Percentiles rank a stretch among this genome's conserved stretches.
Conservation (phyloP, 306 rosid genomes). For the Astragalus glycyphyllos region DNA sequence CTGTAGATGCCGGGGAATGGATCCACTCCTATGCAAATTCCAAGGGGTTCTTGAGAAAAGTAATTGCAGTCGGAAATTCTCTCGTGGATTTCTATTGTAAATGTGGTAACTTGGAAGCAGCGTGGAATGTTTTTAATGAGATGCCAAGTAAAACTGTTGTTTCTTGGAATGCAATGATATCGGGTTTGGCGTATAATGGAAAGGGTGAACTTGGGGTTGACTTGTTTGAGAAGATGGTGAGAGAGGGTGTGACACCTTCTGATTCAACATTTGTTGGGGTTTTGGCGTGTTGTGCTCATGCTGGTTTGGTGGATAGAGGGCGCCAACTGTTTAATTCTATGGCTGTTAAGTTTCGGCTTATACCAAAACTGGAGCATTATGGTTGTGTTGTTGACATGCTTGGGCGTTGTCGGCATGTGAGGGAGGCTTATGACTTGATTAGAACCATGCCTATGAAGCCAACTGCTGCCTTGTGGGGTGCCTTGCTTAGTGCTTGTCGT, state of each 20-base stretch:
- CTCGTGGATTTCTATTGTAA: slow-evolving; percentile 77
- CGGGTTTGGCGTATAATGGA: slow-evolving; percentile 81
- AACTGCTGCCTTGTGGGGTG: slow-evolving; percentile 83
- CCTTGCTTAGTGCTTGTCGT: slow-evolving; percentile 83
- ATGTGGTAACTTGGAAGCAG: slow-evolving; percentile 64
- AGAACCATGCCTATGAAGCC: slow-evolving; percentile 72
- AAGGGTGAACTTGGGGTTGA: slow-evolving; percentile 68
- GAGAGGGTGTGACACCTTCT: slow-evolving; percentile 54
- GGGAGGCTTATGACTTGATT: slow-evolving; percentile 72
- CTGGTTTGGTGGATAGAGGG: slow-evolving; percentile 74
- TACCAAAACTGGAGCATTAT: slow-evolving; percentile 77
- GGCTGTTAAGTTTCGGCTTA: slow-evolving; percentile 47
- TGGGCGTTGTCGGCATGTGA: slow-evolving; percentile 65
- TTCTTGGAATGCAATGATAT: slow-evolving; percentile 79
- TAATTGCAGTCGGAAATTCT: slow-evolving; percentile 63
- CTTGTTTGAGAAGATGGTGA: slow-evolving; percentile 71
- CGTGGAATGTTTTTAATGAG: slow-evolving; percentile 55
- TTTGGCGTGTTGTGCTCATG: slow-evolving; percentile 77
- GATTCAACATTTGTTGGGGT: slow-evolving; percentile 71
- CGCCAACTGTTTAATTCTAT: slow-evolving; percentile 67
- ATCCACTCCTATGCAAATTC: slow-evolving; percentile 55
- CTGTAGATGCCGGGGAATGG: slow-evolving; percentile 68
- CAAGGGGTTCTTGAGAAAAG: slow-evolving; percentile 46
- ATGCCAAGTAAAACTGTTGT: slow-evolving; percentile 65
- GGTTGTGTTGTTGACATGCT: slow-evolving; percentile 87